Conservation (phyloP, 768 basidiomycete species). For the Auricularia cornea region DNA sequence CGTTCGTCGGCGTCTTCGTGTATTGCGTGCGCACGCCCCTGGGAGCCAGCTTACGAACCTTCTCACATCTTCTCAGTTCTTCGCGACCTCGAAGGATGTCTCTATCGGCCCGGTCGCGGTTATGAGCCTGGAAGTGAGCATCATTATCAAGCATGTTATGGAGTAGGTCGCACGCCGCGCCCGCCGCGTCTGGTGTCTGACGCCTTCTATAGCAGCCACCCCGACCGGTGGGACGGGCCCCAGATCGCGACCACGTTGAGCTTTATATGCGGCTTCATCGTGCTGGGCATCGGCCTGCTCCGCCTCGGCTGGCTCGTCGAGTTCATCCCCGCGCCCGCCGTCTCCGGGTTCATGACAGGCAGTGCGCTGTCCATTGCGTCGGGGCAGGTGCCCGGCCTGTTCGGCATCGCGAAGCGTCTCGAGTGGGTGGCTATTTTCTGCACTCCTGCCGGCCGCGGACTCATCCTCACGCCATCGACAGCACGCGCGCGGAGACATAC, state of each 20-base stretch:
- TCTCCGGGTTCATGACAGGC: slow-evolving; percentile 78
- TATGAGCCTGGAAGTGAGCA: slow-evolving; percentile 84
- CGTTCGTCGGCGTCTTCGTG: slow-evolving; percentile 77
- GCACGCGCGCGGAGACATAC: slow-evolving; percentile 81
- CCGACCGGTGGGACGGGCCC: slow-evolving; percentile 51
- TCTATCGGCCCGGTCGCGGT: slow-evolving; percentile 99
- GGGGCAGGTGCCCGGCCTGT: slow-evolving; percentile 80
- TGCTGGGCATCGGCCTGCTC: slow-evolving; percentile 80
- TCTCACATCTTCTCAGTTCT: slow-evolving; percentile 45
- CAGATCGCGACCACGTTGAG: slow-evolving; percentile 80
- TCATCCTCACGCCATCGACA: slow-evolving; percentile 19
- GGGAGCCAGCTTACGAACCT: not conserved
- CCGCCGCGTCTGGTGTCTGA: not conserved
- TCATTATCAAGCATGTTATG: slow-evolving; percentile 66
- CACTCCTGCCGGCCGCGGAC: slow-evolving; percentile 3
- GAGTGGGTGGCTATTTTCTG: slow-evolving; percentile 40
- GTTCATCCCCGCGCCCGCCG: slow-evolving; percentile 81
- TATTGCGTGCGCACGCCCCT: slow-evolving; percentile 55
- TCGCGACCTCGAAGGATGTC: slow-evolving; percentile 96
- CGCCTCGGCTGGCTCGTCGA: slow-evolving; percentile 92
- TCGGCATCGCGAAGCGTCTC: slow-evolving; percentile 75
- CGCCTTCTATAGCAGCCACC: slow-evolving; percentile 29
- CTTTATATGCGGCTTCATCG: slow-evolving; percentile 84
- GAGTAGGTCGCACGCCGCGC: not conserved
- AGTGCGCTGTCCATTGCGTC: slow-evolving; percentile 89